A percentile compares a stretch with the other conserved stretches of the same genome.
Evolutionary conservation across 345 rosid species (phyloP).

Genomic region (Pelargonium nanum): DNA sequence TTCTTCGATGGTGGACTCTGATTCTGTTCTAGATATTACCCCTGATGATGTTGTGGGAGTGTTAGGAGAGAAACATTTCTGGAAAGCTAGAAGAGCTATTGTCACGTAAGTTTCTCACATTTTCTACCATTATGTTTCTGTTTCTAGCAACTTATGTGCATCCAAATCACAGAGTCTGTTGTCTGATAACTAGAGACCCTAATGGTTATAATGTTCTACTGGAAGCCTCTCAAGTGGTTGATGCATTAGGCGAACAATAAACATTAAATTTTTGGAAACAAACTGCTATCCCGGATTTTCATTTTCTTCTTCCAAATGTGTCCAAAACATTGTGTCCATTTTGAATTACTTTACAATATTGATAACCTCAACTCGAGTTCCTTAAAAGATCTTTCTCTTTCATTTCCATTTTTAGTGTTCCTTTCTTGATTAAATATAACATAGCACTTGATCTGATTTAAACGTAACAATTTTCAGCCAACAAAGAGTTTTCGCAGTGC

Average conservation of each 20-base stretch:
- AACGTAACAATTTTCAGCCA: constrained; percentile 41
- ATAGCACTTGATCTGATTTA: constrained; percentile 9
- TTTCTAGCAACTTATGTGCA: constrained; percentile 4
- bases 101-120: constrained; percentile 49
- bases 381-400: no score
- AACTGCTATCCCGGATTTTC: no score
- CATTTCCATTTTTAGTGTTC: no score
- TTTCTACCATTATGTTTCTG: not conserved
- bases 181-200: no score
- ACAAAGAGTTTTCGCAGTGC: constrained; percentile 47
- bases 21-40: constrained; percentile 28
- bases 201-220: no score
- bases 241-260: no score
- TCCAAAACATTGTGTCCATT: no score
- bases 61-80: constrained; percentile 61
- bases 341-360: no score
- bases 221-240: no score
- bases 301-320: no score
- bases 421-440: constrained; percentile 2
- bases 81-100: constrained; percentile 60
- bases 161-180: not conserved
- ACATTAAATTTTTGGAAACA: no score
- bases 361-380: no score
- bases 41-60: constrained; percentile 51
- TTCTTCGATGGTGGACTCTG: constrained; percentile 25